These are phyloP conservation scores for Chlorella sorokiniana DNA, from an alignment of 139 green algal species.

Conservation along the genomic window DNA sequence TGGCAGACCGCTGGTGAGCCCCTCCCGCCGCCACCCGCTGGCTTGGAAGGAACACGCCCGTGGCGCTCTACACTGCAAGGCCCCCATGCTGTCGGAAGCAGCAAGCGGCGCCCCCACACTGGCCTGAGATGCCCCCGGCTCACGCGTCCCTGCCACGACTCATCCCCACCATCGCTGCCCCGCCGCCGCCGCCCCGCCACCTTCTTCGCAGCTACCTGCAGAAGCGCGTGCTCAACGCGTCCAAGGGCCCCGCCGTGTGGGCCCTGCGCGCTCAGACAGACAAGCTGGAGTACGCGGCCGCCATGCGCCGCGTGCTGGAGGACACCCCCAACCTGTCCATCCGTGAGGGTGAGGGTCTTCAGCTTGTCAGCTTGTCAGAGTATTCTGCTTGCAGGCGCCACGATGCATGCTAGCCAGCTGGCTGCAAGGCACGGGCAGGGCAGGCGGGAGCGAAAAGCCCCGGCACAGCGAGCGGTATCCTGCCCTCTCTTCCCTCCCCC, in stretches of 20 bases:
- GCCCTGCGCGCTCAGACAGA: slow-evolving; percentile 97
- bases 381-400: neutral
- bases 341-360: slow-evolving; percentile 69
- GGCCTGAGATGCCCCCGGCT: too few relatives aligned
- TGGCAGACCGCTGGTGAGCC: slow-evolving; percentile 86
- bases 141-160: too few relatives aligned
- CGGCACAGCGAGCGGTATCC: too few relatives aligned
- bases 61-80: too few relatives aligned
- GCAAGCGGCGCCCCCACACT: too few relatives aligned
- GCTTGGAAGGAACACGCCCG: too few relatives aligned
- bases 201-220: slow-evolving; percentile 67
- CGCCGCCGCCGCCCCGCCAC: neutral
- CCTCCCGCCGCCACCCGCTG: too few relatives aligned
- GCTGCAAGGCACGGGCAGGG: too few relatives aligned
- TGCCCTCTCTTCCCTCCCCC: too few relatives aligned
- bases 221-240: slow-evolving; percentile 94
- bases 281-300: slow-evolving; percentile 90
- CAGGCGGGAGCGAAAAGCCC: too few relatives aligned
- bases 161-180: neutral
- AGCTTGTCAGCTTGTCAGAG: neutral
- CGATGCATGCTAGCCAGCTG: neutral
- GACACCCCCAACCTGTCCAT: slow-evolving; percentile 83
- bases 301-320: slow-evolving; percentile 82
- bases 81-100: too few relatives aligned
- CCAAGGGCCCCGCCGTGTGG: slow-evolving; percentile 97